Evolutionary conservation across 257 asterid species (phyloP), one percentile per base, ranked within the genome.

Genomic region (Jacaranda mimosifolia): DNA sequence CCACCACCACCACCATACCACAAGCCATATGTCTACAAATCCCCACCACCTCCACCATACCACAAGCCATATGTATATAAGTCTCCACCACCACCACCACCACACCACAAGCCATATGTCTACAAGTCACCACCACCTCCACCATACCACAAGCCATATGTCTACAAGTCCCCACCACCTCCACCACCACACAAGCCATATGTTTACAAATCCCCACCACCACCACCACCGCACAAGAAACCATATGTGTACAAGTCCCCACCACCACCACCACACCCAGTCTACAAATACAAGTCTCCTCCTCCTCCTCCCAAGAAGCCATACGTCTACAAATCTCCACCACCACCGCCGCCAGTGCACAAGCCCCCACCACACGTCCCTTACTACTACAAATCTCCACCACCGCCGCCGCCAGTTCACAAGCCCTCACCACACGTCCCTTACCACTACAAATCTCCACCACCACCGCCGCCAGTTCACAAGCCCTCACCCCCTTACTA

Each of bases 21-120:
- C 81, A 77, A 77, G 58, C 56, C 70, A n/a, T n/a, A n/a, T n/a
- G n/a, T n/a, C n/a, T n/a, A n/a, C n/a, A n/a, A n/a, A n/a, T n/a
- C 77, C 6, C 77, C 74, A 12, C 75, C 75, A 52, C 45, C 63
- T 0, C 75, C 75, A 5, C 75, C 75, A 5, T 45, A 48, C 5
- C 76, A 69, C 81, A 77, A 77, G 58, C 56, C 70, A n/a, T n/a
- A n/a, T n/a, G n/a, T n/a, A n/a, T n/a, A n/a, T n/a, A n/a, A n/a
- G n/a, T n/a, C n/a, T n/a, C n/a, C 77, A 12, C 77, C 74, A 12
- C 75, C 75, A 52, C 45, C 63, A 0, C 75, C 75, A 5, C 75
- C 75, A 5, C 45, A 48, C 5, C 76, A 69, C 81, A 77, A 77
- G 58, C 56, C 70, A n/a, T n/a, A n/a, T n/a, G n/a, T n/a, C n/a